These are phyloP conservation scores for Pichia pseudocactophila DNA, from an alignment of 805 yeast species.

Conservation along the genomic window DNA sequence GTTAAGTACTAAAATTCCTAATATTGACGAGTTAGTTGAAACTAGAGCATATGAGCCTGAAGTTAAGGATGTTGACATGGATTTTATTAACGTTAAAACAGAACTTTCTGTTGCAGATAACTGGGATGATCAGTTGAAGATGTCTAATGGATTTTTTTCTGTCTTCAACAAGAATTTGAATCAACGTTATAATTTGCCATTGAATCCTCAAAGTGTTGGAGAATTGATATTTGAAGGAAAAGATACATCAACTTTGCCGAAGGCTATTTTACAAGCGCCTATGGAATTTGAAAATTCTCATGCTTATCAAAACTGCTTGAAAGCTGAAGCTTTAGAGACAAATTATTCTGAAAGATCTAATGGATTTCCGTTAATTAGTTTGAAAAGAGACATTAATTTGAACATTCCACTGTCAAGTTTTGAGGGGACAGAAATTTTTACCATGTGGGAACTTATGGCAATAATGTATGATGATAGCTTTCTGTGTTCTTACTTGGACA, in stretches of 20 bases:
- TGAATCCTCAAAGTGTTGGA: conserved; percentile 17
- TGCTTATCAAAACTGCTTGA: conserved; percentile 10
- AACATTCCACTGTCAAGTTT: conserved; percentile 19
- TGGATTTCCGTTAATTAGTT: conserved; percentile 30
- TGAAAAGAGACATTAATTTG: conserved; percentile 26
- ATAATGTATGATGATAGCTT: conserved; percentile 46
- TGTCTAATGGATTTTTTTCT: conserved; percentile 40
- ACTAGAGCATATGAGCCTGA: conserved; percentile 70
- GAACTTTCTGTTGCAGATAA: conserved; percentile 42
- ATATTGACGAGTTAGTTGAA: conserved; percentile 35
- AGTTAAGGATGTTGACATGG: conserved; percentile 38
- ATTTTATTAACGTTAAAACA: conserved; percentile 32
- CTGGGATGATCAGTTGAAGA: conserved; percentile 57
- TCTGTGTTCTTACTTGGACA: conserved; percentile 12
- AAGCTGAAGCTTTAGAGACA: conserved; percentile 10
- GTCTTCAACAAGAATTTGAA: conserved; percentile 24
- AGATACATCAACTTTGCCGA: conserved; percentile 12
- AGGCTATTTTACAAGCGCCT: conserved; percentile 5
- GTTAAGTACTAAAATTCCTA: background rate
- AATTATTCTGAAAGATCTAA: conserved; percentile 15
- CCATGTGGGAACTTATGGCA: conserved; percentile 49
- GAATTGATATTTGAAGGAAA: conserved; percentile 15
- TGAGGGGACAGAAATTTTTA: conserved; percentile 9
- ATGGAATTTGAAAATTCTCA: conserved; percentile 6
- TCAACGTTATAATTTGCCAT: conserved; percentile 8